Evolutionary conservation across 768 basidiomycete genomes (phyloP).

Genomic region (Leucosporidium yakuticum): DNA sequence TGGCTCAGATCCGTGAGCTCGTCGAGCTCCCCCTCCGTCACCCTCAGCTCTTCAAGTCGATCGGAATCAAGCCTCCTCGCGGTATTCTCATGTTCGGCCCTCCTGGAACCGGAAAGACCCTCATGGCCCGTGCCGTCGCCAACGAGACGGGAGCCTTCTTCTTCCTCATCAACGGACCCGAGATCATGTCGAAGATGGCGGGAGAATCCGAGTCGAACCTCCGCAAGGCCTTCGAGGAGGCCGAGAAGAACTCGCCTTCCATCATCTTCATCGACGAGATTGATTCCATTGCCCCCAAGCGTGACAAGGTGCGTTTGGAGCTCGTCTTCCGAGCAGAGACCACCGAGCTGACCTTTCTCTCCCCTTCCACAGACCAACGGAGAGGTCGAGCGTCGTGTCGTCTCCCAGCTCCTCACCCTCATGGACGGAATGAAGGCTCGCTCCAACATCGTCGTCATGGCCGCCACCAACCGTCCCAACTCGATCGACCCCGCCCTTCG

Average conservation of each 20-base stretch:
- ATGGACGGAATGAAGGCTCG: conserved; percentile 96
- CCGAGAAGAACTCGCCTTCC: conserved; percentile 98
- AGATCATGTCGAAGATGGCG: conserved; percentile 99
- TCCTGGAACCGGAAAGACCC: conserved; percentile 97
- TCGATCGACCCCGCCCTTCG: conserved; percentile 98
- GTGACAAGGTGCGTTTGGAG: conserved; percentile 72
- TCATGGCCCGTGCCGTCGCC: conserved; percentile 98
- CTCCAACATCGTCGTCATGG: conserved; percentile 99
- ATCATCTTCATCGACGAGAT: conserved; percentile 99
- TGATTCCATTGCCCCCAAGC: conserved; percentile 98
- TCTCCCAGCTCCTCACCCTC: conserved; percentile 93
- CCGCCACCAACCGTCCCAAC: conserved; percentile 96
- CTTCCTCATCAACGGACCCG: conserved; percentile 99
- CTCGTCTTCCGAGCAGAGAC: background rate
- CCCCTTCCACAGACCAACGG: conserved; percentile 76
- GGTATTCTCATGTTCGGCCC: conserved; percentile 99
- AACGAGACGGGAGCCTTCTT: conserved; percentile 99
- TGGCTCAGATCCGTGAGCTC: conserved; percentile 98
- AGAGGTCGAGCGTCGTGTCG: conserved; percentile 98
- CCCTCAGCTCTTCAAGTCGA: conserved; percentile 98
- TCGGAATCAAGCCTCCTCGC: conserved; percentile 99
- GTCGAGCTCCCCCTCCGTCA: conserved; percentile 97
- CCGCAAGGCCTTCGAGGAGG: conserved; percentile 97
- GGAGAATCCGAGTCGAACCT: conserved; percentile 97
- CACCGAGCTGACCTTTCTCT: conserved; percentile 11